phyloP scores from a whole-genome alignment of 805 yeast genomes.

The Ogataea thermomethanolica region DNA sequence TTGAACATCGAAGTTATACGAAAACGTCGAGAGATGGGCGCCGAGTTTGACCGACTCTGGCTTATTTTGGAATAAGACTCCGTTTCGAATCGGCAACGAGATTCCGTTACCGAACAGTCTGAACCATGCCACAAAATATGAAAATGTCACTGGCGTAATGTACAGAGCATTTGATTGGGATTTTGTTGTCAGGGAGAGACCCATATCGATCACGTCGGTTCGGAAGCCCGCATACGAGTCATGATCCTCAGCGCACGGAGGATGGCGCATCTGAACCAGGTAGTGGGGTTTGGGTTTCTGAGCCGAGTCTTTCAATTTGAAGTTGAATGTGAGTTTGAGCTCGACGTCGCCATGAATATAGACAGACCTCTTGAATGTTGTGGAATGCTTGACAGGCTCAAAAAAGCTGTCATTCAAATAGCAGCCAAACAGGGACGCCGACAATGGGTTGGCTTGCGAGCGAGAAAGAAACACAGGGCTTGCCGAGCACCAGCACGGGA shows the following conservation, averaged over 20 bases:
- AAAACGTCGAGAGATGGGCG: constrained; percentile 66
- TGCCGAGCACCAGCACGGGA: constrained; percentile 57
- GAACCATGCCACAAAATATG: constrained; percentile 81
- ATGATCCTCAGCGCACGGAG: constrained; percentile 51
- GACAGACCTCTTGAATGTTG: constrained; percentile 35
- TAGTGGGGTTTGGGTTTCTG: constrained; percentile 53
- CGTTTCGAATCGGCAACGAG: constrained; percentile 73
- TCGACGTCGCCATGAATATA: constrained; percentile 58
- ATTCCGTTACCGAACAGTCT: constrained; percentile 69
- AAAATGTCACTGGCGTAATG: constrained; percentile 62
- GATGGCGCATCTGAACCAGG: constrained; percentile 51
- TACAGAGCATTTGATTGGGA: constrained; percentile 61
- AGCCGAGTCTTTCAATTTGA: constrained; percentile 48
- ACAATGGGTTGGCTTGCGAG: constrained; percentile 19
- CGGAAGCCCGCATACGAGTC: constrained; percentile 81
- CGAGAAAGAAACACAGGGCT: constrained; percentile 45
- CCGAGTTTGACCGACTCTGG: constrained; percentile 66
- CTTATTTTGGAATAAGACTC: constrained; percentile 58
- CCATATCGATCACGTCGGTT: constrained; percentile 72
- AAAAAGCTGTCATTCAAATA: constrained; percentile 20
- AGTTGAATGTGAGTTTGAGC: constrained; percentile 54
- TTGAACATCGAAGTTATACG: constrained; percentile 66
- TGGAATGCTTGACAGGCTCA: neutral
- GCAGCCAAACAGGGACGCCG: constrained; percentile 26
- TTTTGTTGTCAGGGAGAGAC: constrained; percentile 41